Evolutionary conservation across 208 protist genomes (phyloP).

Genomic region (Acanthamoeba castellanii): DNA sequence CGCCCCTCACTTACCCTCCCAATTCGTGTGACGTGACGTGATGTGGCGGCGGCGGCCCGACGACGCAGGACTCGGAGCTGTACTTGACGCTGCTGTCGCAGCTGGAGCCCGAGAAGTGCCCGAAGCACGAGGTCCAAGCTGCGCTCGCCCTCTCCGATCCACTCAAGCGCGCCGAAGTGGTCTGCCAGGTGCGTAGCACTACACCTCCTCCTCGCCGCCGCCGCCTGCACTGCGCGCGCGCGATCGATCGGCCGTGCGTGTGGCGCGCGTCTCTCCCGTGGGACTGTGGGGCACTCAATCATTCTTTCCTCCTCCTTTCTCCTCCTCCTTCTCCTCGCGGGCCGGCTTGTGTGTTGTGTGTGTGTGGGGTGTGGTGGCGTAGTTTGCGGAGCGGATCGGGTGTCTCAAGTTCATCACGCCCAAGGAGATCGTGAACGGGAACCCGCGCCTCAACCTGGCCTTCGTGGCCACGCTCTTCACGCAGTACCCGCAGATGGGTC

Average conservation of each 20-base stretch:
- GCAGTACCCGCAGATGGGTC: conserved; percentile 60
- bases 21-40: too few relatives aligned
- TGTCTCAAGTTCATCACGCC: conserved; percentile 91
- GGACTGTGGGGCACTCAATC: too few relatives aligned
- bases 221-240: conserved; percentile 68
- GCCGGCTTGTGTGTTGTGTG: too few relatives aligned
- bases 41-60: too few relatives aligned
- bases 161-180: background rate
- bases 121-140: background rate
- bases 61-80: conserved; percentile 18
- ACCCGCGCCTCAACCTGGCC: conserved; percentile 90
- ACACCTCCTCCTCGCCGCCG: conserved; percentile 66
- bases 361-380: conserved; percentile 87
- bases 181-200: conserved; percentile 81
- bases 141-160: conserved; percentile 2
- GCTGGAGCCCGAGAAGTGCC: conserved; percentile 37
- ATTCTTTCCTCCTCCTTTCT: too few relatives aligned
- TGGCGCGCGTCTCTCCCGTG: too few relatives aligned
- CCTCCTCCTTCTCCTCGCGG: too few relatives aligned
- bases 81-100: conserved; percentile 17
- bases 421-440: conserved; percentile 84
- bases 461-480: conserved; percentile 94
- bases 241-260: too few relatives aligned
- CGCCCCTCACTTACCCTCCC: too few relatives aligned
- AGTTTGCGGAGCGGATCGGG: conserved; percentile 90